Conservation (phyloP, 2,329 filamentous ascomycete species). For the Geoglossum cookeanum region DNA sequence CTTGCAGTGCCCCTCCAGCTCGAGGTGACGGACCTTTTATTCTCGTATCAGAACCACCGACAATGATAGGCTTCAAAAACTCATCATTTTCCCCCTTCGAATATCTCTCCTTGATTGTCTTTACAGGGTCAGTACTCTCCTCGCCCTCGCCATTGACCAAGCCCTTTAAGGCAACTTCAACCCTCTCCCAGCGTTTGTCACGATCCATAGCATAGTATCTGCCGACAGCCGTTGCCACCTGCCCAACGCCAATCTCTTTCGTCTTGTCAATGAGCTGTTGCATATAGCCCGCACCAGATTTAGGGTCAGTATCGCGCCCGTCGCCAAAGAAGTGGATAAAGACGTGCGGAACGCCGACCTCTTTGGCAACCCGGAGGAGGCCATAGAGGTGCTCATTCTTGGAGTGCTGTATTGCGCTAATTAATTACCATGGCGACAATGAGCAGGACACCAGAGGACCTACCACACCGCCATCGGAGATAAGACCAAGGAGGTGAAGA, state of each 20-base stretch:
- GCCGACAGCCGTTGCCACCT: slow-evolving; percentile 84
- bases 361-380: slow-evolving; percentile 77
- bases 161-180: slow-evolving; percentile 78
- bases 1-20: not conserved
- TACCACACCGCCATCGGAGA: slow-evolving; percentile 87
- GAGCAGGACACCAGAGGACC: slow-evolving; percentile 15
- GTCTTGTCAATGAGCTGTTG: slow-evolving; percentile 62
- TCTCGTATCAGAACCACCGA: slow-evolving; percentile 68
- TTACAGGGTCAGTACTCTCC: slow-evolving; percentile 62
- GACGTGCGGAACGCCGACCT: slow-evolving; percentile 69
- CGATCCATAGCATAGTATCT: slow-evolving; percentile 99
- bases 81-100: slow-evolving; percentile 80
- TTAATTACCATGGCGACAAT: not conserved
- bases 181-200: slow-evolving; percentile 95
- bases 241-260: slow-evolving; percentile 67
- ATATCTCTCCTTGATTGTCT: slow-evolving; percentile 75
- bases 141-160: slow-evolving; percentile 76
- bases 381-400: slow-evolving; percentile 88
- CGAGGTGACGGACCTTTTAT: slow-evolving; percentile 46
- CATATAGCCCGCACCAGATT: slow-evolving; percentile 78
- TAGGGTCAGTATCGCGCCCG: slow-evolving; percentile 93
- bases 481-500: slow-evolving; percentile 76
- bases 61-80: slow-evolving; percentile 94
- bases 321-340: slow-evolving; percentile 99
- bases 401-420: slow-evolving; percentile 43